Evolutionary conservation across 2,329 filamentous ascomycete species (phyloP).

Genomic region (Coniosporium tulheliwenetii): DNA sequence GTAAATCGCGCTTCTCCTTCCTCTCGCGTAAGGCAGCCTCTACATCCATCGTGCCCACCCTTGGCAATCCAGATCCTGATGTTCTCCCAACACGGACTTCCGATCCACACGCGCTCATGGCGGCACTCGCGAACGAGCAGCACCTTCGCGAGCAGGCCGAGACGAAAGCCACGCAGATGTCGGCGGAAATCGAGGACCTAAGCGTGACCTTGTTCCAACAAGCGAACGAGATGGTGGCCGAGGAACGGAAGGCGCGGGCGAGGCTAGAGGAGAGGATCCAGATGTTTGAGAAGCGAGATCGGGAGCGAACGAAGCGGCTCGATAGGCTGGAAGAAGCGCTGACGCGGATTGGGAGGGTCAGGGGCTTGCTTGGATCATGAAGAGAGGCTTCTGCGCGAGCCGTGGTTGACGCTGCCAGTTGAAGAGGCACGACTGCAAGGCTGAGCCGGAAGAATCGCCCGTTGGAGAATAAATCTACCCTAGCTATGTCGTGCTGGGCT

Average conservation of each 20-base stretch:
- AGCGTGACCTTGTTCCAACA: conserved; percentile 62
- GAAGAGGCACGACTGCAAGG: too few relatives aligned
- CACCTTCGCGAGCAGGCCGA: conserved; percentile 53
- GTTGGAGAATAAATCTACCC: too few relatives aligned
- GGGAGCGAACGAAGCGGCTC: conserved; percentile 51
- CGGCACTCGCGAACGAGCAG: conserved; percentile 51
- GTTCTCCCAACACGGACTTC: too few relatives aligned
- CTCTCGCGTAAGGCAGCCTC: conserved; percentile 11
- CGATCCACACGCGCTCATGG: conserved; percentile 6
- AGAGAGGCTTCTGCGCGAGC: not conserved
- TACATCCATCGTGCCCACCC: too few relatives aligned
- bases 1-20: not conserved
- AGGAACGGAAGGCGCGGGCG: conserved; percentile 55
- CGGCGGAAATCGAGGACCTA: conserved; percentile 63
- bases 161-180: conserved; percentile 48
- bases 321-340: conserved; percentile 59
- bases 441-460: too few relatives aligned
- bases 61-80: too few relatives aligned
- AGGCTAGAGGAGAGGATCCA: conserved; percentile 55
- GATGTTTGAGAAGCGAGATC: conserved; percentile 53
- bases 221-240: conserved; percentile 77
- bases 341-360: conserved; percentile 54
- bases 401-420: too few relatives aligned
- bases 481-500: too few relatives aligned
- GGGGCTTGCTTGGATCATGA: conserved; percentile 37